These are phyloP conservation scores for Schizothecium vesticola DNA, from an alignment of 495 filamentous ascomycete genomes.

Conservation along the genomic window DNA sequence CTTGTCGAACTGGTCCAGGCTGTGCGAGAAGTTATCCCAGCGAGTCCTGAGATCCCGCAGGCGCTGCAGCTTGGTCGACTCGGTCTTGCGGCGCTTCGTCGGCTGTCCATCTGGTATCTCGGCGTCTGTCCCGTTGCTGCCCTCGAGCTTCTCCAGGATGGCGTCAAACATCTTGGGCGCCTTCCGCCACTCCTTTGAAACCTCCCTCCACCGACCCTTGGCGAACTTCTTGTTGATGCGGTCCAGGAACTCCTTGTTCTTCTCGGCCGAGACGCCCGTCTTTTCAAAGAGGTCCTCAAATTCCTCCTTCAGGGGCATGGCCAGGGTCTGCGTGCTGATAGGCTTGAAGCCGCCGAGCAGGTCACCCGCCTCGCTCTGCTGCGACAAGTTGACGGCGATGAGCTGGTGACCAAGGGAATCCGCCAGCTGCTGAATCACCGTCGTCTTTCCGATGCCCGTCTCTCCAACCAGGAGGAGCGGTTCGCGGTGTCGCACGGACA, in stretches of 20 bases:
- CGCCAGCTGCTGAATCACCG: slow-evolving; percentile 87
- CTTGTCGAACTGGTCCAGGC: slow-evolving; percentile 72
- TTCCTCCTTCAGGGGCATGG: slow-evolving; percentile 84
- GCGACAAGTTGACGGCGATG: slow-evolving; percentile 87
- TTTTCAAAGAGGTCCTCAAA: slow-evolving; percentile 84
- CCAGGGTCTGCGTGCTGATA: slow-evolving; percentile 79
- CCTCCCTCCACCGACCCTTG: slow-evolving; percentile 75
- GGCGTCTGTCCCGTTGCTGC: slow-evolving; percentile 11
- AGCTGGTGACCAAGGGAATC: slow-evolving; percentile 74
- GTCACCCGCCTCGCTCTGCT: slow-evolving; percentile 94
- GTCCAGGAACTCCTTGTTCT: slow-evolving; percentile 80
- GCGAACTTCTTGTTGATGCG: slow-evolving; percentile 71
- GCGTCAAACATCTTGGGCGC: slow-evolving; percentile 77
- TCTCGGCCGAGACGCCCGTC: slow-evolving; percentile 73
- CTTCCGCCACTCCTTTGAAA: slow-evolving; percentile 82
- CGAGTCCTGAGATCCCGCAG: slow-evolving; percentile 55
- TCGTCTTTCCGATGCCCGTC: slow-evolving; percentile 97
- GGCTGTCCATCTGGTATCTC: slow-evolving; percentile 54
- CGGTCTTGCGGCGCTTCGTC: slow-evolving; percentile 76
- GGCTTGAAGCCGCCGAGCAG: slow-evolving; percentile 94
- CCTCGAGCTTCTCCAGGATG: slow-evolving; percentile 51
- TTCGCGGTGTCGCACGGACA: slow-evolving; percentile 74
- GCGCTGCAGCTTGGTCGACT: slow-evolving; percentile 55
- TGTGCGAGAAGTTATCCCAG: slow-evolving; percentile 75
- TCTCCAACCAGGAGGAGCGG: slow-evolving; percentile 92